Base-by-base conservation (phyloP, 1,284 basidiomycete species). In the Tetrapyrgos nigripes region DNA sequence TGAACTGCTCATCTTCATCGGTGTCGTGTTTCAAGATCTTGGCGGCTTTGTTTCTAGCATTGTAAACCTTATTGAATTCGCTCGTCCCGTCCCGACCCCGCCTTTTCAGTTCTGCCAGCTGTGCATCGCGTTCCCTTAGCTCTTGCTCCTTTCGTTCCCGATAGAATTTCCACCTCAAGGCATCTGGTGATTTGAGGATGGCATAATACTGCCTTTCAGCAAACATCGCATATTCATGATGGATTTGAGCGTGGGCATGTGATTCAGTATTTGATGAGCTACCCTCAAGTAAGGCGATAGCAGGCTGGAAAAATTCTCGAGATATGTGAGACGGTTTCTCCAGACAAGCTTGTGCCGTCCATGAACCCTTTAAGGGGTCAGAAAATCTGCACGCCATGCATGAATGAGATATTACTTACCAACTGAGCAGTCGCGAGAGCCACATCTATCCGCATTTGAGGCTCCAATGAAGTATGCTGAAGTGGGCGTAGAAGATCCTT, bases 281-380 rank as follows among this genome's bases (percentile, higher is more conserved):
- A 24, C 68, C 59, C 19, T 72, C 65, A 35, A 86, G 69, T 23
- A 86, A 68, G 1, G 68, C 61, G 10, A 81, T 78, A 0, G 94
- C 92, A 0, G 82, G 81, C 21, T 82, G 76, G 69, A 98, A 98
- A 67, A 87, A 94, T 3, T 81, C 76, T 0, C 76, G 67, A 60
- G 85, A 83, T 56, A 98, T 96, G 49, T 88, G 84, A n/a, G 83
- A 79, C 0, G 95, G 88, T 49, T 92, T 91, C 68, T 93, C 89
- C 35, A 96, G 76, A 60, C 92, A 92, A 2, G 97, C 94, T 64
- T 92, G 87, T 3, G 92, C 86, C 23, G 86, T 89, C 97, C 97
- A 99, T 21, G 90, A 83, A 2, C 96, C 96, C 93, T 96, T 64
- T 27, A 44, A 55, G n/a, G n/a, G n/a, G n/a, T n/a, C 19, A 31